phyloP scores from a whole-genome alignment of 2,329 filamentous ascomycete genomes.

The Nothophoma quercina region DNA sequence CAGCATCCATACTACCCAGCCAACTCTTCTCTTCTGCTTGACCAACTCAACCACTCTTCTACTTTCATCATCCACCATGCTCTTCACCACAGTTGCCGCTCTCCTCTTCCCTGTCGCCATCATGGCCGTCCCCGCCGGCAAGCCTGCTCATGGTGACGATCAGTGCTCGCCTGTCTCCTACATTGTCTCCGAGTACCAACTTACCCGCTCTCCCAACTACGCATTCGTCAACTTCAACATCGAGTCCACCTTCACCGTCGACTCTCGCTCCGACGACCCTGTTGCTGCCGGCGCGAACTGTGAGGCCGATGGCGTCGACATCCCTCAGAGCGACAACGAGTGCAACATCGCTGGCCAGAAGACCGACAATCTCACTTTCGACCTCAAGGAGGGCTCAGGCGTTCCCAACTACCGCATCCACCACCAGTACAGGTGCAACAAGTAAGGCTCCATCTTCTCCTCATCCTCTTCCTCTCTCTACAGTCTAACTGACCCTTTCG shows the following conservation, averaged over 20 bases:
- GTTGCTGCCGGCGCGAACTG: slow-evolving; percentile 29
- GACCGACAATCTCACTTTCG: slow-evolving; percentile 30
- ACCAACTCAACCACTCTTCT: neutral
- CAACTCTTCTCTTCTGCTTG: neutral
- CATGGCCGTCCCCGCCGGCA: slow-evolving; percentile 25
- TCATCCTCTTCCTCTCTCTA: neutral
- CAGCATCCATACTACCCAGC: slow-evolving; percentile 4
- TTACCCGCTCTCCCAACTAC: slow-evolving; percentile 20
- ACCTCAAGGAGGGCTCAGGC: slow-evolving; percentile 27
- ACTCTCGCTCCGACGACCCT: slow-evolving; percentile 26
- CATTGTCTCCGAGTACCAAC: slow-evolving; percentile 34
- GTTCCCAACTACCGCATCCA: slow-evolving; percentile 34
- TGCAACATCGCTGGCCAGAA: slow-evolving; percentile 28
- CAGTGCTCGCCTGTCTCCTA: slow-evolving; percentile 35
- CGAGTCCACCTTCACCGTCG: slow-evolving; percentile 27
- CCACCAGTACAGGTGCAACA: slow-evolving; percentile 40
- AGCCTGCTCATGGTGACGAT: slow-evolving; percentile 13
- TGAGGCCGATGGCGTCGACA: slow-evolving; percentile 18
- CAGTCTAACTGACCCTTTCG: neutral
- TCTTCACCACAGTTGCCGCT: slow-evolving; percentile 14
- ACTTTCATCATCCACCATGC: slow-evolving; percentile 18
- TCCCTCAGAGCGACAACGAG: slow-evolving; percentile 29
- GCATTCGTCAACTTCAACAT: slow-evolving; percentile 36
- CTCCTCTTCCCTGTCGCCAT: slow-evolving; percentile 29
- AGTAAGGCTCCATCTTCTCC: slow-evolving; percentile 26